These are phyloP conservation scores for Tilletia walkeri DNA, from an alignment of 1,284 basidiomycete genomes.

Conservation along the genomic window DNA sequence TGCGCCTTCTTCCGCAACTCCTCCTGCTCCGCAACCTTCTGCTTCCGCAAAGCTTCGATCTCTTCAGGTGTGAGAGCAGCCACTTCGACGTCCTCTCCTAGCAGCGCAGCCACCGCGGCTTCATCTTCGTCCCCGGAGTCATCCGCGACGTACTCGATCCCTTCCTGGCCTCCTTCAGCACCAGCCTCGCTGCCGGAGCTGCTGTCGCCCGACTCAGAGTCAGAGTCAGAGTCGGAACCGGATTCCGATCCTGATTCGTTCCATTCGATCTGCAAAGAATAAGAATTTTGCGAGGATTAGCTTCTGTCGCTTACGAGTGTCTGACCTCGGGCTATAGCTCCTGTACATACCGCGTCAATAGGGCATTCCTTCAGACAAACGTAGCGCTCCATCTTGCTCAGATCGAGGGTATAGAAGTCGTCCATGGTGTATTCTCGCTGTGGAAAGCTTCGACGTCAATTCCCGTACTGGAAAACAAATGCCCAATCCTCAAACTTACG, in stretches of 20 bases:
- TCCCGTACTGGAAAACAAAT: not conserved
- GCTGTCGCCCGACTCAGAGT: conserved; percentile 23
- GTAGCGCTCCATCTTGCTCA: conserved; percentile 51
- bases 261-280: conserved; percentile 41
- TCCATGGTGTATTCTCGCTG: conserved; percentile 53
- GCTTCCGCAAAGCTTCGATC: conserved; percentile 29
- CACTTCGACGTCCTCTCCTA: conserved; percentile 15
- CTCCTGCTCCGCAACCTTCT: conserved; percentile 54
- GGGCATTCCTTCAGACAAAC: conserved; percentile 49
- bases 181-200: conserved; percentile 22
- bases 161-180: conserved; percentile 38
- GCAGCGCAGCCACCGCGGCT: conserved; percentile 10
- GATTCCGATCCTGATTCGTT: conserved; percentile 48
- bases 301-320: not conserved
- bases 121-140: conserved; percentile 26
- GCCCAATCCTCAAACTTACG: not conserved
- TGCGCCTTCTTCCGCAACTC: conserved; percentile 67
- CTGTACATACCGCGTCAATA: conserved; percentile 37
- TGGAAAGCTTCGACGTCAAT: not conserved
- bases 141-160: conserved; percentile 39
- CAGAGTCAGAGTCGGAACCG: conserved; percentile 33
- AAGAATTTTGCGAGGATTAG: not conserved
- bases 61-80: conserved; percentile 24
- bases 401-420: conserved; percentile 54
- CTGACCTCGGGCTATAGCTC: not conserved